Conservation (phyloP, 345 rosid species). For the Ceriops zippeliana region DNA sequence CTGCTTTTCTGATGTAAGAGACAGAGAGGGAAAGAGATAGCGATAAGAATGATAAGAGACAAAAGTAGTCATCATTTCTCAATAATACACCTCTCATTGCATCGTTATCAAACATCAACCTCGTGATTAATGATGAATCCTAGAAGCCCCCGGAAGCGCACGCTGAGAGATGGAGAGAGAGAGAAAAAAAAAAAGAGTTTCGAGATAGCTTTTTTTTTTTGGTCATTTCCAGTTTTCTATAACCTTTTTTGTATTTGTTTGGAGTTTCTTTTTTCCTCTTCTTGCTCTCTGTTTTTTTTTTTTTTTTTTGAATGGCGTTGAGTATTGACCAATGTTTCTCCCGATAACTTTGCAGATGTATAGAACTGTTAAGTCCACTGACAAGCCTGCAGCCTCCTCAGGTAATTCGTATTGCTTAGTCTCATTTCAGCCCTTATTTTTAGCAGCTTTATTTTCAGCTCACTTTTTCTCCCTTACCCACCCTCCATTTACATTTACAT, state of each 20-base stretch:
- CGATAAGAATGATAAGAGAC: slow-evolving; percentile 29
- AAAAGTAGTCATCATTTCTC: slow-evolving; percentile 76
- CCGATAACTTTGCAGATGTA: slow-evolving; percentile 59
- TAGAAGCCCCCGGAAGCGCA: slow-evolving; percentile 30
- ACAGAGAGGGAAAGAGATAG: slow-evolving; percentile 19
- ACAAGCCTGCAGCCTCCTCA: slow-evolving; percentile 76
- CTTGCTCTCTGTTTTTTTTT: background rate
- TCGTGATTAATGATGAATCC: slow-evolving; percentile 53
- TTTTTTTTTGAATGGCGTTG: background rate
- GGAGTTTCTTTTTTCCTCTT: background rate
- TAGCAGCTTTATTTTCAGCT: slow-evolving; percentile 1
- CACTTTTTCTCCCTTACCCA: background rate
- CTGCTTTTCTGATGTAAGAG: slow-evolving; percentile 24
- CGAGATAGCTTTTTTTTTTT: background rate
- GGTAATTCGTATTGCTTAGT: slow-evolving; percentile 47
- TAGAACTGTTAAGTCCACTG: slow-evolving; percentile 87
- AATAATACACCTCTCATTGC: slow-evolving; percentile 54
- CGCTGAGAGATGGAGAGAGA: background rate
- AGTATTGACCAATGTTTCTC: slow-evolving; percentile 2
- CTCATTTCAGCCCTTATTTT: slow-evolving; percentile 15
- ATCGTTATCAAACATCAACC: slow-evolving; percentile 60
- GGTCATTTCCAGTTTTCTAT: background rate
- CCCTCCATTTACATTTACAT: background rate
- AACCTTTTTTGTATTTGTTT: slow-evolving; percentile 5
- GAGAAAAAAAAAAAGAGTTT: background rate